A percentile compares a stretch with the other conserved stretches of the same genome.
phyloP scores from a whole-genome alignment of 352 stramenopile species.

The Lagenidium giganteum region DNA sequence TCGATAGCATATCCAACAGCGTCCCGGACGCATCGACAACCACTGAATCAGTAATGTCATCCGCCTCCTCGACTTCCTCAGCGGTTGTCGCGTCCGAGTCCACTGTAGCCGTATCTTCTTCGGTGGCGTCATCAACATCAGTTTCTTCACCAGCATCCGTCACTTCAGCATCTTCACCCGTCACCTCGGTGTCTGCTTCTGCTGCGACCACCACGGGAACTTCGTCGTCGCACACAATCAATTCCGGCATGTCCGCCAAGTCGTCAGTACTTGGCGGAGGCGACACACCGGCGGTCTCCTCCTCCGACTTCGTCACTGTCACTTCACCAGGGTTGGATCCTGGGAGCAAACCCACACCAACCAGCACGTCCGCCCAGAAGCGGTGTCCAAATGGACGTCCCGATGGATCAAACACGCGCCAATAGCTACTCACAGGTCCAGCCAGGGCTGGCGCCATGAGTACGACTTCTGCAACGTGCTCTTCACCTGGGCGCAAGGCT shows the following conservation, averaged over 20 bases:
- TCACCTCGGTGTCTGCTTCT: too few species aligned
- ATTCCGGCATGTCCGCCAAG: too few species aligned
- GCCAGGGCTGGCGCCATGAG: slow-evolving; percentile 14
- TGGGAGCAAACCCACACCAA: neutral
- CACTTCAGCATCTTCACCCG: too few species aligned
- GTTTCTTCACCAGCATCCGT: too few species aligned
- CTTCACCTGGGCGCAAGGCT: slow-evolving; percentile 7
- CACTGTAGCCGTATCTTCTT: too few species aligned
- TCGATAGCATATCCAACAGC: slow-evolving; percentile 33
- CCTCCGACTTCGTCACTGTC: too few species aligned
- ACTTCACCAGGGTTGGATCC: slow-evolving; percentile 1
- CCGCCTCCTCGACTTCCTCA: neutral
- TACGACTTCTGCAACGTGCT: slow-evolving; percentile 15
- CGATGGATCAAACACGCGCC: slow-evolving; percentile 28
- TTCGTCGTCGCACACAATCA: too few species aligned
- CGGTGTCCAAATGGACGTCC: slow-evolving; percentile 38
- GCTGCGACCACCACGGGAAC: too few species aligned
- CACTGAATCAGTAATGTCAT: slow-evolving; percentile 3
- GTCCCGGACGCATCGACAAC: slow-evolving; percentile 22
- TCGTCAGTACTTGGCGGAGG: too few species aligned
- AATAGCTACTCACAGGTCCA: slow-evolving; percentile 39
- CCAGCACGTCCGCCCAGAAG: slow-evolving; percentile 45
- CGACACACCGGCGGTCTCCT: too few species aligned
- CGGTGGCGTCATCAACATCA: too few species aligned
- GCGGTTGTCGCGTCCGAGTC: too few species aligned